Percentiles rank a stretch among this genome's conserved stretches.
phyloP scores from a whole-genome alignment of 1,284 basidiomycete genomes.

The Sutorius eximius region DNA sequence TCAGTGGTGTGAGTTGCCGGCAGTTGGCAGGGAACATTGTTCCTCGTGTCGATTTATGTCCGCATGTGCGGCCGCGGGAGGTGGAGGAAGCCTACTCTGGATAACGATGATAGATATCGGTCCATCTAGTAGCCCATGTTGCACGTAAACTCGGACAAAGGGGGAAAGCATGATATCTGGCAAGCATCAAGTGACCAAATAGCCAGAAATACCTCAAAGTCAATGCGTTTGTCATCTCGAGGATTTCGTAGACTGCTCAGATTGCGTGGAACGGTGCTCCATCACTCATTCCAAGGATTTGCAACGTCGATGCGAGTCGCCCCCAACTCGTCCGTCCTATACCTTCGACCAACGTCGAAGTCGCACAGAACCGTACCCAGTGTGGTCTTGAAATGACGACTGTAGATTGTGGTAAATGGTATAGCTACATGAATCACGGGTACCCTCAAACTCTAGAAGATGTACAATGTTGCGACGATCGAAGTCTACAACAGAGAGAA shows the following conservation, averaged over 20 bases:
- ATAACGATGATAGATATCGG: neutral
- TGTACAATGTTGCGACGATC: slow-evolving; percentile 4
- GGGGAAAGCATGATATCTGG: neutral
- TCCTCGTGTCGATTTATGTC: neutral
- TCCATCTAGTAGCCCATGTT: neutral
- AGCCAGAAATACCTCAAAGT: neutral
- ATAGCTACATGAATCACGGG: slow-evolving; percentile 13
- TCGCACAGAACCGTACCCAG: neutral
- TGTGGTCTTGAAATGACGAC: neutral
- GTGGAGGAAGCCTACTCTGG: neutral
- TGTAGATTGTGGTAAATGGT: neutral
- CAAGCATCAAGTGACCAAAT: neutral
- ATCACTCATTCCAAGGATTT: neutral
- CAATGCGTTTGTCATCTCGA: neutral
- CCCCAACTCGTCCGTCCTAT: neutral
- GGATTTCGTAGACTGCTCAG: neutral
- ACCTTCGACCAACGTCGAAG: neutral
- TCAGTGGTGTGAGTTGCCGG: neutral
- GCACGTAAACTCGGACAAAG: neutral
- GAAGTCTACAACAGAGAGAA: neutral
- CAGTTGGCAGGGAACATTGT: neutral
- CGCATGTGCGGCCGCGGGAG: neutral
- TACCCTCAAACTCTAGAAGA: slow-evolving; percentile 15
- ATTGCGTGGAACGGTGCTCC: neutral
- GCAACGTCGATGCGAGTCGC: neutral